Evolutionary conservation across 352 stramenopile species (phyloP), one percentile per base, ranked within the genome.

Genomic region (Pythium brassicae): DNA sequence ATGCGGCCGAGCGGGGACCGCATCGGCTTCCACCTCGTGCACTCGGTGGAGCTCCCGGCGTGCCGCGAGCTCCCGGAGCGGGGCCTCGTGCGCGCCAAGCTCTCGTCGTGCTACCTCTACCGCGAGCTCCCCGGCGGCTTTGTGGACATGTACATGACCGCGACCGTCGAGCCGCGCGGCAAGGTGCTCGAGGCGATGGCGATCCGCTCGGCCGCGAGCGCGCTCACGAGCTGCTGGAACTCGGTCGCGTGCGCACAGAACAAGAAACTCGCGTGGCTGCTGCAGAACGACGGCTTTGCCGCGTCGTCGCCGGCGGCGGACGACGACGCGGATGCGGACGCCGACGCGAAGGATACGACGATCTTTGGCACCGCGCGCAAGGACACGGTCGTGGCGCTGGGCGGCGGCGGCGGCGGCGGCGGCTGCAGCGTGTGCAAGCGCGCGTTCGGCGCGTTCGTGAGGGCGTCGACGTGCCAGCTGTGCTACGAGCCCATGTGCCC

Each of bases 121-220:
- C 67, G 75, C 49, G 69, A 87, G 45, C 71, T 69, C n/a, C 48
- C 60, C 15, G 71, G 71, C 48, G 73, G 74, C 43, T 62, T 57
- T 25, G 77, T 90, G 4, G 74, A 88, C 40, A 57, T 90, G 14
- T 87, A 80, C 60, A 85, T 86, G 71, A 86, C 66, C 14, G 71
- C 69, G 15, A 74, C 62, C 0, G 67, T 84, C n/a, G 69, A 86
- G 34, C 71, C 74, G 17, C 71, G 65, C 6, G 77, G 80, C 0
- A 61, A 72, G 19, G 59, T 88, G 4, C 43, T 78, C 1, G 68
- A 78, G 25, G 70, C 69, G 12, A 56, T 82, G 49, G 74, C 74
- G 9, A 45, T 88, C 47, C 66, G 64, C 0, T 69, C 71, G 7
- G 69, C 68, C 1, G 80, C 78, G 11, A 59, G 34, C 10, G 64